Base-by-base conservation (phyloP, 768 basidiomycete species). In the Glaciozyma antarctica region DNA sequence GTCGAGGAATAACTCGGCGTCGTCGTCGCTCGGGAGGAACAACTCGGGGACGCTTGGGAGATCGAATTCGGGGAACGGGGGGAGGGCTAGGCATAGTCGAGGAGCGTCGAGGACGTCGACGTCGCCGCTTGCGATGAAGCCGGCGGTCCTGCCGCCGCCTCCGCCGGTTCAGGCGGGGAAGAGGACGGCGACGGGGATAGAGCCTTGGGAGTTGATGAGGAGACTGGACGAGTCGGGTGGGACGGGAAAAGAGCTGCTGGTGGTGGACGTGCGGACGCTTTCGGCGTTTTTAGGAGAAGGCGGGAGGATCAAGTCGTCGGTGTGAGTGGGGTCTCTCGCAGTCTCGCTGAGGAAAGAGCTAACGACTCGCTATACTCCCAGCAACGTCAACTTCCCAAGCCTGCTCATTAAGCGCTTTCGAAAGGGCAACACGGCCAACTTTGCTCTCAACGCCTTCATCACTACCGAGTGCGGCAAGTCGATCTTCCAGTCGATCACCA, bases 351-450 rank as follows among this genome's bases (percentile, higher is more conserved):
- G 7, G 15, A 22, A 30, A 30, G 10, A 54, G 52, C 44, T 22
- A 43, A 62, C 10, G 19, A 48, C 6, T 21, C 24, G 24, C 22
- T 0, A 34, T 16, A 19, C 38, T 13, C 10, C 30, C 55, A 64
- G 65, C 17, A 69, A 71, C 63, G 64, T 69, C 52, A 58, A 61
- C 44, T 61, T 71, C 53, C 71, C 71, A 10, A 56, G 59, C 2
- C 49, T 71, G n/a, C 68, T 71, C 51, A 59, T 69, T 34, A 71
- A 71, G 60, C 56, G 71, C 38, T 67, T 71, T 51, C 58, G 63
- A 10, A 62, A 69, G 43, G 65, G 62, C 41, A 62, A 66, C 24
- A 43, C 45, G 16, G 62, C 62, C 32, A 45, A 47, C 6, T 71
- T 71, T 51, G 30, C 24, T 8, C 61, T 71, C 17, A 53, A 61